These are phyloP conservation scores for Termitomyces heimii DNA, from an alignment of 768 basidiomycete species.

Conservation along the genomic window DNA sequence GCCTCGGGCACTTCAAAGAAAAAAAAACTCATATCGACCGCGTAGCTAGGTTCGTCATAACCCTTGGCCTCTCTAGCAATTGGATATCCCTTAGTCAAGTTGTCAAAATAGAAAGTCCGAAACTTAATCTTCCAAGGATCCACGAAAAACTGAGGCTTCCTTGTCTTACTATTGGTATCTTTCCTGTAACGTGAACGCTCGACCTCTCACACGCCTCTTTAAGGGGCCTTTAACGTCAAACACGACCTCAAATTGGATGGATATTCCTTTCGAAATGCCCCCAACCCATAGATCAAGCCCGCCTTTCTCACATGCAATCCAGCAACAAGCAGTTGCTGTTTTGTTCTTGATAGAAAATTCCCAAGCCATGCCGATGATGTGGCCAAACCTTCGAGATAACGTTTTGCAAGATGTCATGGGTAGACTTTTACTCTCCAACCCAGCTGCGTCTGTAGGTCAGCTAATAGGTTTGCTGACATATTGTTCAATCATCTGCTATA, in stretches of 20 bases:
- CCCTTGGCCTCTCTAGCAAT: slow-evolving; percentile 2
- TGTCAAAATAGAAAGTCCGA: slow-evolving; percentile 34
- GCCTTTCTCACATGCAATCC: slow-evolving; percentile 16
- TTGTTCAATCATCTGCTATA: neutral
- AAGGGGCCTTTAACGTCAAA: neutral
- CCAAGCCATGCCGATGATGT: slow-evolving; percentile 32
- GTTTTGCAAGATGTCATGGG: slow-evolving; percentile 39
- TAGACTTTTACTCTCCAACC: slow-evolving; percentile 31
- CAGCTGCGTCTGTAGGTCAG: slow-evolving; percentile 33
- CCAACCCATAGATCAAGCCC: slow-evolving; percentile 5
- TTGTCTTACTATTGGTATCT: slow-evolving; percentile 2
- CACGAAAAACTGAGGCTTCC: slow-evolving; percentile 19
- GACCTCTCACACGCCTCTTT: slow-evolving; percentile 4
- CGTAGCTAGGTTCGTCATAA: slow-evolving; percentile 14
- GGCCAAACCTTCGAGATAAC: slow-evolving; percentile 44
- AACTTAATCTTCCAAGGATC: slow-evolving; percentile 33
- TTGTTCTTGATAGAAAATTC: slow-evolving; percentile 56
- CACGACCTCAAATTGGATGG: slow-evolving; percentile 5
- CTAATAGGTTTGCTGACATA: neutral
- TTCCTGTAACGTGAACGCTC: slow-evolving; percentile 3
- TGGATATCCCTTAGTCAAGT: slow-evolving; percentile 16
- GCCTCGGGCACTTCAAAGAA: neutral
- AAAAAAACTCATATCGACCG: neutral
- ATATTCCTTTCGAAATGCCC: slow-evolving; percentile 1
- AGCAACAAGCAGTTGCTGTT: slow-evolving; percentile 30